Evolutionary conservation across 2,329 filamentous ascomycete species (phyloP), one percentile per base, ranked within the genome.

Genomic region (Colletotrichum navitas): DNA sequence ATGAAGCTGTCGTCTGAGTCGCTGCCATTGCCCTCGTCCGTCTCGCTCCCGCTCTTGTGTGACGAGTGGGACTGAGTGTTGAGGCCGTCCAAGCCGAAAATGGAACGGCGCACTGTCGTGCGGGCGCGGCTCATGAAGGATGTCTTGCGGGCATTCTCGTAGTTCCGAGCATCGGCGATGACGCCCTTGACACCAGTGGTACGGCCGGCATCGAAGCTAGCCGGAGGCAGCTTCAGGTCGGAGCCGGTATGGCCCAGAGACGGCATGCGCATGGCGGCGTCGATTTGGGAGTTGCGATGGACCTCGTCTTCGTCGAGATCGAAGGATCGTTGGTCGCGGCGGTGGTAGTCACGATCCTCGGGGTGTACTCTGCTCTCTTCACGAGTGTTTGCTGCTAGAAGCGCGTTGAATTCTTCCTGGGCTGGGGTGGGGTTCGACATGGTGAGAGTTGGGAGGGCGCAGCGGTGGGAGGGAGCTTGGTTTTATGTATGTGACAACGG

Each of bases 101-200:
- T 86, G 76, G 87, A 89, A 73, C 84, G 83, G 67, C 88, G 85
- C 36, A 74, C 70, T 41, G 86, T 88, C 54, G 84, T 83, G 72
- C 84, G 84, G 68, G 87, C 86, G 65, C 84, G 84, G 78, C 81
- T 85, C 76, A 83, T 84, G 84, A 87, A 89, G 74, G 87, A 88
- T 76, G 78, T 82, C 77, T 86, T 86, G 75, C 87, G 86, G 16
- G 92, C 92, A 77, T 89, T 86, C 82, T 94, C 92, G 80, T 92
- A 95, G 77, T 91, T 90, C 77, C 93, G 88, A 47, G 93, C 93
- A 79, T 96, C 93, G 76, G 93, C 92, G 78, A 96, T 95, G 80
- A 96, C 93, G 74, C 93, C 93, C 84, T 95, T 95, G 75, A 94
- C 93, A 58, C 93, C 93, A 3, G 93, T 95, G 75, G 93, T 91